Evolutionary conservation across 495 filamentous ascomycete genomes (phyloP).

Genomic region (Endocarpon pusillum): DNA sequence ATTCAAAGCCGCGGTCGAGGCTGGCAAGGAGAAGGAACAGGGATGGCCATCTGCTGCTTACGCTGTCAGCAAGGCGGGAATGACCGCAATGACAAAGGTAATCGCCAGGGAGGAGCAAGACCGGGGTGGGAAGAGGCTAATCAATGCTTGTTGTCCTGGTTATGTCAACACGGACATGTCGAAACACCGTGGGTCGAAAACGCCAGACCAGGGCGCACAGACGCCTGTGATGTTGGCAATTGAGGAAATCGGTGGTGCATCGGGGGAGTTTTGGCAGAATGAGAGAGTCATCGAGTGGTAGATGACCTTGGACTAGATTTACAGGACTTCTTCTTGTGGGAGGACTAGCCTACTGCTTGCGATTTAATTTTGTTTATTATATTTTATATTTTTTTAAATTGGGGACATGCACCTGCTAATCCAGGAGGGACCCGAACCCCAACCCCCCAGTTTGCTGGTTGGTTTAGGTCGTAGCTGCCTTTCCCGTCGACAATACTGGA

Average conservation of each 20-base stretch:
- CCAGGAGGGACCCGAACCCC: no score
- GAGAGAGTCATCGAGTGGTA: constrained; percentile 27
- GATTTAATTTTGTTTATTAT: no score
- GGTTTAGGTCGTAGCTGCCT: no score
- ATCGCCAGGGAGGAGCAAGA: constrained; percentile 19
- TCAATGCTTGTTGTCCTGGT: constrained; percentile 37
- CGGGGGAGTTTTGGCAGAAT: constrained; percentile 28
- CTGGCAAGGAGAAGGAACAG: constrained; percentile 20
- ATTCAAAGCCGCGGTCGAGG: constrained; percentile 22
- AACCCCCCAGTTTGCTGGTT: no score
- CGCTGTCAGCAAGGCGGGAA: constrained; percentile 27
- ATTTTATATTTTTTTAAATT: no score
- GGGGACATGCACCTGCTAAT: no score
- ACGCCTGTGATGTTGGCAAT: constrained; percentile 36
- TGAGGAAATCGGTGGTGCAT: constrained; percentile 22
- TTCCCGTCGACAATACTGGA: no score
- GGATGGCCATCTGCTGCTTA: constrained; percentile 32
- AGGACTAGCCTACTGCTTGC: no score
- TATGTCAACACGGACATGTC: constrained; percentile 37
- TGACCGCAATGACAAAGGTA: constrained; percentile 24
- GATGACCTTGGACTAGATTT: no score
- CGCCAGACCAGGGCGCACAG: constrained; percentile 29
- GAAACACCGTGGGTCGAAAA: constrained; percentile 23
- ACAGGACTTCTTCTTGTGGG: no score
- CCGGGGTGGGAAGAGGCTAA: constrained; percentile 17